These are phyloP conservation scores for Venustampulla echinocandica DNA, from an alignment of 495 filamentous ascomycete genomes.

Conservation along the genomic window DNA sequence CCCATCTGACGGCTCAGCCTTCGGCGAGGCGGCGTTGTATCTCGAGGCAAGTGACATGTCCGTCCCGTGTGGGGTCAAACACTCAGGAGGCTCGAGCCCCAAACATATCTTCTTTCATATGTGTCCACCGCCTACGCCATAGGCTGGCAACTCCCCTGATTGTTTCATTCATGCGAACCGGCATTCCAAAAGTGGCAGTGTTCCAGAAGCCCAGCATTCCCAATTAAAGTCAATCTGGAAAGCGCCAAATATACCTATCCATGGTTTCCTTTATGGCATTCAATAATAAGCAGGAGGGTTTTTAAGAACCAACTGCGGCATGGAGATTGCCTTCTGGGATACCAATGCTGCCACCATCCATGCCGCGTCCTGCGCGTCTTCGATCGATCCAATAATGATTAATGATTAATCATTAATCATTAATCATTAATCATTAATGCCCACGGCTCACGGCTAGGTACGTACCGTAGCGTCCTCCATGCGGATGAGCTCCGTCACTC, in stretches of 20 bases:
- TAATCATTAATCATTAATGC: too few species aligned
- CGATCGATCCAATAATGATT: too few species aligned
- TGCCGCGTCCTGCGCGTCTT: too few species aligned
- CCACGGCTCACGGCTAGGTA: too few species aligned
- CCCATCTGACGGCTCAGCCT: not conserved
- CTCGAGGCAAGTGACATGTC: not conserved
- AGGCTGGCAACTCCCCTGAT: not conserved
- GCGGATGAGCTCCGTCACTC: too few species aligned
- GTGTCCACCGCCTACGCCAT: too few species aligned
- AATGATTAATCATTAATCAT: too few species aligned
- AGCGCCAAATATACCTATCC: not conserved
- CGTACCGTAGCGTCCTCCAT: too few species aligned
- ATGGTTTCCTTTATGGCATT: not conserved
- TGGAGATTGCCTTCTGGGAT: slow-evolving; percentile 4
- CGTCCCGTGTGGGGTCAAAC: not conserved
- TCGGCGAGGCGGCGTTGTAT: not conserved
- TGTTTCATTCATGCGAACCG: not conserved
- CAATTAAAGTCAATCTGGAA: not conserved
- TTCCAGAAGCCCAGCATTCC: not conserved
- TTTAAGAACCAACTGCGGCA: not conserved
- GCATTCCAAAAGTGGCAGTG: slow-evolving; percentile 3
- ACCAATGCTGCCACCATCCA: not conserved
- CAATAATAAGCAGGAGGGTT: not conserved
- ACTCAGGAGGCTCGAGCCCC: too few species aligned
- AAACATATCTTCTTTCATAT: too few species aligned